Percentiles rank a stretch among this genome's conserved stretches.
Conservation (phyloP, 345 rosid genomes). For the Eucalyptus guilfoylei region DNA sequence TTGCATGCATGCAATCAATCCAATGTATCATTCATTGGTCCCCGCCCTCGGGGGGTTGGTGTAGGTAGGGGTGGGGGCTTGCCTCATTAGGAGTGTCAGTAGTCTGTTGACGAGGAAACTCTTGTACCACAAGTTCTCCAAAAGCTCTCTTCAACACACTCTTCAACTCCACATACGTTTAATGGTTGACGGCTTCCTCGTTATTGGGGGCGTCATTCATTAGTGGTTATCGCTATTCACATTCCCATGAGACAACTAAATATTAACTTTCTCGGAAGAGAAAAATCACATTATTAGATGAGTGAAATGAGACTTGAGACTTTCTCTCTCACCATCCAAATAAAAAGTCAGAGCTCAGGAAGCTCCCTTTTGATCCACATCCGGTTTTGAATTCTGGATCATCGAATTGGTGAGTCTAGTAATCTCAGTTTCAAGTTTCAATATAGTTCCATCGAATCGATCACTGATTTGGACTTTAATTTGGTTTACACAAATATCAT, state of each 20-base stretch:
- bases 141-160: background rate
- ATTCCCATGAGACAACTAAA: background rate
- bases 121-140: background rate
- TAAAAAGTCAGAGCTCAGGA: background rate
- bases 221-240: background rate
- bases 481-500: background rate
- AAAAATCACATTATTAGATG: background rate
- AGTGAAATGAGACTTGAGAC: background rate
- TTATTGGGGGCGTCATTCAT: background rate
- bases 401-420: background rate
- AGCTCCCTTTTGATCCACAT: background rate
- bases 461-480: background rate
- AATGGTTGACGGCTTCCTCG: background rate
- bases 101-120: background rate
- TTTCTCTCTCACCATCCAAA: background rate
- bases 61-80: background rate
- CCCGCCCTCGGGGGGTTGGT: background rate
- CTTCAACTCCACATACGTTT: background rate
- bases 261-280: background rate
- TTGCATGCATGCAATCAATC: background rate
- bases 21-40: background rate
- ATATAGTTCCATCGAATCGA: too few relatives aligned
- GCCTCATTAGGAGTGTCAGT: background rate
- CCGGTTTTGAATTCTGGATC: fast-evolving
- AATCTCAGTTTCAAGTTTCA: background rate